A percentile compares a stretch with the other conserved stretches of the same genome.
These are phyloP conservation scores for Acanthamoeba divionensis DNA, from an alignment of 208 protist genomes.

Conservation along the genomic window DNA sequence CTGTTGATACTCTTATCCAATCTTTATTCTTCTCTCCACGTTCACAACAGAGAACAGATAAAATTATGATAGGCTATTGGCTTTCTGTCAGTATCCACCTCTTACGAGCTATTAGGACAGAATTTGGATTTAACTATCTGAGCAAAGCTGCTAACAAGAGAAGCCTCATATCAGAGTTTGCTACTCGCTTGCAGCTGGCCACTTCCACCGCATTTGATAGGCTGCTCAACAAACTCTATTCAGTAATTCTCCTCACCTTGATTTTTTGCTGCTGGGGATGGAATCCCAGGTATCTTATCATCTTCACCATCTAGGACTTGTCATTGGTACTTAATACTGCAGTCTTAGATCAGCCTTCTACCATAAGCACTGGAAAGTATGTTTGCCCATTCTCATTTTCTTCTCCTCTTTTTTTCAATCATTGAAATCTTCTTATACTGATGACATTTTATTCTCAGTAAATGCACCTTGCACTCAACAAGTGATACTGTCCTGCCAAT, in stretches of 20 bases:
- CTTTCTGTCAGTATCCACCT: not conserved
- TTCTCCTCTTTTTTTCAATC: not conserved
- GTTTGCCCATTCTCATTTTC: not conserved
- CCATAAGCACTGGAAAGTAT: conserved; percentile 20
- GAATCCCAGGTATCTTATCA: no score
- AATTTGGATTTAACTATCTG: not conserved
- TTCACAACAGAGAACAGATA: conserved; percentile 24
- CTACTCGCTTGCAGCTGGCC: not conserved
- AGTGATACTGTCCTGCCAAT: conserved; percentile 1
- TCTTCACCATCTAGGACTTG: conserved; percentile 10
- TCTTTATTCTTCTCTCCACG: no score
- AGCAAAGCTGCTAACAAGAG: not conserved
- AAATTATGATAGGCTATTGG: conserved; percentile 48
- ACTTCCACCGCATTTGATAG: not conserved
- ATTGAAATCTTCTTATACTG: not conserved
- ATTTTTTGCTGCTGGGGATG: not conserved
- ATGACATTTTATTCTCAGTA: not conserved
- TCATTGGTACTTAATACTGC: not conserved
- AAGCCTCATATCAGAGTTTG: conserved; percentile 1
- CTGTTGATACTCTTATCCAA: no score
- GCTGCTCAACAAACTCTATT: conserved; percentile 20
- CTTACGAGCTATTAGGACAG: not conserved
- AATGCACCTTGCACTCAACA: conserved; percentile 18
- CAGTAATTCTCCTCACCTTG: not conserved
- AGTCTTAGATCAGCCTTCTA: conserved; percentile 18